Evolutionary conservation across 2,329 filamentous ascomycete genomes (phyloP), one percentile per base, ranked within the genome.

Genomic region (Phyllosticta ampelicida): DNA sequence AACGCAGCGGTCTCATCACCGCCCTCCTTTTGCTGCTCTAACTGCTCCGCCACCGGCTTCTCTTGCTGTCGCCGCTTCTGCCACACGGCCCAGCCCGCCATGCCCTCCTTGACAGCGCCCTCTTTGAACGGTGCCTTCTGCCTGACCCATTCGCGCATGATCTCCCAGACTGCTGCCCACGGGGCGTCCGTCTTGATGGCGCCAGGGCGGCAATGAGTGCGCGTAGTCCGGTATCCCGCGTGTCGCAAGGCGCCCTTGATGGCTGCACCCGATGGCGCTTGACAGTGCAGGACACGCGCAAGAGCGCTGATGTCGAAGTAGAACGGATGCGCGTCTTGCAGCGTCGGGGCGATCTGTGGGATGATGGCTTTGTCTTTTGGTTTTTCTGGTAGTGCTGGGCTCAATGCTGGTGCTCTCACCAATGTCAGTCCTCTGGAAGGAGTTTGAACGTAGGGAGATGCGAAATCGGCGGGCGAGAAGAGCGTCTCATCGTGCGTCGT

Each of bases 141-240:
- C 21, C 86, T 82, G 13, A 88, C 83, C 90, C 90, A 99, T 73
- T 96, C 90, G 23, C 89, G 81, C 83, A 97, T 94, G 26, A 97
- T 77, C 69, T 95, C 87, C 91, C 94, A 97, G 53, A 99, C 81
- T 0, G 89, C 85, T 4, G 78, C 78, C 90, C 90, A 99, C 0
- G 91, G 89, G 13, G 94, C 94, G 72, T 97, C 85, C 0, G 94
- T 97, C 75, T 95, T 95, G 72, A 97, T 85, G 66, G 89, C 94
- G 23, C 91, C 92, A 0, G 89, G 81, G 64, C 90, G 90, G 65
- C 90, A 90, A 71, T 99, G 94, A 65, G 89, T 95, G 66, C 92
- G 84, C 0, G 89, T 89, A 3, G 87, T 87, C 51, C 81, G 80
- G 69, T 95, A 97, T 6, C 92, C 94, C 1, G 95, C 78, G 60